Percentiles rank a stretch among this genome's conserved stretches.
These are phyloP conservation scores for Candida labiduridarum DNA, from an alignment of 1,139 yeast species.

Conservation along the genomic window DNA sequence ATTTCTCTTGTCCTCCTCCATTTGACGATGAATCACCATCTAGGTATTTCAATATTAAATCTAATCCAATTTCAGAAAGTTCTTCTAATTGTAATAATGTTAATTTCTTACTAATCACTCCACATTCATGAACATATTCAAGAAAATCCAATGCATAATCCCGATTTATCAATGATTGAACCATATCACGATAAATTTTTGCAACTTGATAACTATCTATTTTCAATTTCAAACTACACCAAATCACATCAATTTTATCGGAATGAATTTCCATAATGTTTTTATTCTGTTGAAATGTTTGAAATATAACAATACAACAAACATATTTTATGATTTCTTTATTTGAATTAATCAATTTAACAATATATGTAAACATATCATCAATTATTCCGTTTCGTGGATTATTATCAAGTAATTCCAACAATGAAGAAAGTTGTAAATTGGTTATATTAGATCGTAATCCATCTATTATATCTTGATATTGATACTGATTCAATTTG, in stretches of 20 bases:
- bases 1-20: background rate
- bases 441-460: constrained; percentile 10
- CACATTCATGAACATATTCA: background rate
- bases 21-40: background rate
- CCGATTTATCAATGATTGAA: background rate
- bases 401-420: constrained; percentile 9
- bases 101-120: background rate
- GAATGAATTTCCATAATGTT: background rate
- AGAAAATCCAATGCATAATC: background rate
- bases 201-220: background rate
- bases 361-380: background rate
- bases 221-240: background rate
- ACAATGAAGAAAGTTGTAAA: constrained; percentile 8
- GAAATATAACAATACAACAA: background rate
- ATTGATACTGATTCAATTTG: constrained; percentile 6
- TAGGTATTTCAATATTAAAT: background rate
- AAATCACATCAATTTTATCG: background rate
- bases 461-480: constrained; percentile 24
- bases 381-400: background rate
- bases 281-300: background rate
- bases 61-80: background rate
- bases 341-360: background rate
- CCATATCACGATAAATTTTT: constrained; percentile 1
- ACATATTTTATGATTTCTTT: background rate
- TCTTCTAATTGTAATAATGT: background rate